Base-by-base conservation (phyloP, 2,329 filamentous ascomycete species). In the Aspergillus pseudoglaucus region DNA sequence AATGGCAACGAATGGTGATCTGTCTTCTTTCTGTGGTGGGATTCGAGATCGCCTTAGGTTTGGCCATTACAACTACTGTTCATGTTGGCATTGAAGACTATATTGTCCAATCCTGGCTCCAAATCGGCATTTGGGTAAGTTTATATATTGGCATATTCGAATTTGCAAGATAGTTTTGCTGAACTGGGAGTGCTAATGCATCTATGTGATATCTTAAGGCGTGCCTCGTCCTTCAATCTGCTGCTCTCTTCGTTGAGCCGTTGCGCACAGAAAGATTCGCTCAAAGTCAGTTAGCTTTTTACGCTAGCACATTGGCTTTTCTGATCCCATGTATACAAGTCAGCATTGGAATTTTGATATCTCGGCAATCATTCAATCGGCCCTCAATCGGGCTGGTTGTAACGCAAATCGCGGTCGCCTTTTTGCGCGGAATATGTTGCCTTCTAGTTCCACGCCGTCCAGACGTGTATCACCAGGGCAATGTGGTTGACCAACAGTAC, bases 371-470 rank as follows among this genome's bases (percentile, higher is more conserved):
- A 8, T 18, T 40, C 12, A 50, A 53, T 4, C 23, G 37, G 4
- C n/a, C 48, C 3, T 63, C 73, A 15, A 69, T 78, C 23, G 62
- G 67, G 1, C 66, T 83, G 12, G 74, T 80, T 30, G 60, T 74
- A 1, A 64, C 69, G 2, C 78, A 82, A 48, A 59, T 81, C 17
- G 64, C 62, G 7, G 61, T 71, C 9, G 63, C 71, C 12, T 25
- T 56, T 1, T 39, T 65, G 8, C 60, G 61, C 3, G 59, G 47
- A 6, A 2, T 61, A 1, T 55, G 53, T 30, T 77, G 76, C 53
- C 52, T 84, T 10, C 73, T 76, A 1, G 69, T 89, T 12, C 84
- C 84, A 3, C 77, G 87, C 39, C 76, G 87, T 9, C 87, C 87
- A 3, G 74, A 83, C 46, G 81, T 90, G 15, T 87, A 75, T 59